Percentiles rank a stretch among this genome's conserved stretches.
phyloP scores from a whole-genome alignment of 345 rosid genomes.

The Tarenaya hassleriana region DNA sequence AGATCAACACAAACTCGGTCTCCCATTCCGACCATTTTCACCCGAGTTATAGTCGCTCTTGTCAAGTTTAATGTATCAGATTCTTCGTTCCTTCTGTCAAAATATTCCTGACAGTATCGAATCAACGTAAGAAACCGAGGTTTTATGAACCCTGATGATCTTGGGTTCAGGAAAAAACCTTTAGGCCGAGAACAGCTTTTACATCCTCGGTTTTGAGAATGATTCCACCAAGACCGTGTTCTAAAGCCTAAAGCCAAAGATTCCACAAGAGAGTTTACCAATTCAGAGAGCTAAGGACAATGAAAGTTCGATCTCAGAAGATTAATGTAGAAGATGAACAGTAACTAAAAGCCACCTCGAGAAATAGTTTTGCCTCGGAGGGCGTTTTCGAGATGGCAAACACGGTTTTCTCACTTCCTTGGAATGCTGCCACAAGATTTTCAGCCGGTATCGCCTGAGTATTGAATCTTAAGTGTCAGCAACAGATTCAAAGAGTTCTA shows the following conservation, averaged over 20 bases:
- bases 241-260: conserved; percentile 52
- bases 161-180: conserved; percentile 34
- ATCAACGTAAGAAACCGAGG: conserved; percentile 11
- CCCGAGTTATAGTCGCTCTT: conserved; percentile 50
- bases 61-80: conserved; percentile 46
- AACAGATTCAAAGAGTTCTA: background rate
- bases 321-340: background rate
- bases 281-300: background rate
- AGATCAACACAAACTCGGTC: conserved; percentile 93
- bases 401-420: conserved; percentile 65
- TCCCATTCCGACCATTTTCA: conserved; percentile 73
- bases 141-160: conserved; percentile 8
- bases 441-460: conserved; percentile 78
- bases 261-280: background rate
- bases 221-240: conserved; percentile 77
- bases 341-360: conserved; percentile 45
- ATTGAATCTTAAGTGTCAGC: conserved; percentile 3
- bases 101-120: conserved; percentile 51
- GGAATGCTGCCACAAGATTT: conserved; percentile 75
- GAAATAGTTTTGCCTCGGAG: conserved; percentile 59
- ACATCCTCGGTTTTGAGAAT: conserved; percentile 57
- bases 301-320: background rate
- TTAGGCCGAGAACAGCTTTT: conserved; percentile 52
- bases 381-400: conserved; percentile 59
- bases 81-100: conserved; percentile 68